These are phyloP conservation scores for Schizophyllum amplum DNA, from an alignment of 1,284 basidiomycete genomes.

Conservation along the genomic window DNA sequence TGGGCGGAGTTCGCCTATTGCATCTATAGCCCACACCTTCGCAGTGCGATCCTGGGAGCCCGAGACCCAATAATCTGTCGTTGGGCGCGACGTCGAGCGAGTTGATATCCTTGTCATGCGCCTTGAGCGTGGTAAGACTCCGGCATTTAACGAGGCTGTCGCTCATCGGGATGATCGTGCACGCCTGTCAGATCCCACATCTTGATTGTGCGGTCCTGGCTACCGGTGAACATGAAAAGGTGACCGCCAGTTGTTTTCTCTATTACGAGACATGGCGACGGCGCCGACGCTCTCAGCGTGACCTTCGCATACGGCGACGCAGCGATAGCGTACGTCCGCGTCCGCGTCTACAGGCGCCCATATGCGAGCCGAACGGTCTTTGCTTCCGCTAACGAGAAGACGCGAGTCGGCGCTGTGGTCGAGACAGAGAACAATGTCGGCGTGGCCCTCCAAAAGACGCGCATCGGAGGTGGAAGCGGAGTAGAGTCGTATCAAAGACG, in stretches of 20 bases:
- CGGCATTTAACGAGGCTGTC: slow-evolving; percentile 45
- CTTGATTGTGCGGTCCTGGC: slow-evolving; percentile 96
- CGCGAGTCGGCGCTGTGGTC: slow-evolving; percentile 60
- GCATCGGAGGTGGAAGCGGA: slow-evolving; percentile 67
- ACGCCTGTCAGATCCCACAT: slow-evolving; percentile 81
- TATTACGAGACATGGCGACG: slow-evolving; percentile 62
- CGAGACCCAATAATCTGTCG: slow-evolving; percentile 81
- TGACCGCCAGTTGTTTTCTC: slow-evolving; percentile 19
- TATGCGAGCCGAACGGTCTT: slow-evolving; percentile 83
- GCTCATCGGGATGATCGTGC: slow-evolving; percentile 19
- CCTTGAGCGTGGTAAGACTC: slow-evolving; percentile 84
- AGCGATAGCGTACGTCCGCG: slow-evolving; percentile 56
- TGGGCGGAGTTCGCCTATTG: slow-evolving; percentile 65
- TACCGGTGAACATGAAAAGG: slow-evolving; percentile 84
- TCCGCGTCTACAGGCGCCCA: slow-evolving; percentile 53
- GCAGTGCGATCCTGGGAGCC: slow-evolving; percentile 96
- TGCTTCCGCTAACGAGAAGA: slow-evolving; percentile 86
- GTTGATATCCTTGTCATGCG: slow-evolving; percentile 99
- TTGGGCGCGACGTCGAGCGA: slow-evolving; percentile 91
- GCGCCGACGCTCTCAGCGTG: slow-evolving; percentile 95
- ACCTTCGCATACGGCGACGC: slow-evolving; percentile 85
- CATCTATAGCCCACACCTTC: slow-evolving; percentile 79
- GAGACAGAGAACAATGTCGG: slow-evolving; percentile 86
- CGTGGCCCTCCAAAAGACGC: slow-evolving; percentile 80
- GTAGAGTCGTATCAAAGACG: slow-evolving; percentile 86